Percentiles rank a stretch among this genome's conserved stretches.
Conservation (phyloP, 352 stramenopile species). For the Pythium utonaiense region DNA sequence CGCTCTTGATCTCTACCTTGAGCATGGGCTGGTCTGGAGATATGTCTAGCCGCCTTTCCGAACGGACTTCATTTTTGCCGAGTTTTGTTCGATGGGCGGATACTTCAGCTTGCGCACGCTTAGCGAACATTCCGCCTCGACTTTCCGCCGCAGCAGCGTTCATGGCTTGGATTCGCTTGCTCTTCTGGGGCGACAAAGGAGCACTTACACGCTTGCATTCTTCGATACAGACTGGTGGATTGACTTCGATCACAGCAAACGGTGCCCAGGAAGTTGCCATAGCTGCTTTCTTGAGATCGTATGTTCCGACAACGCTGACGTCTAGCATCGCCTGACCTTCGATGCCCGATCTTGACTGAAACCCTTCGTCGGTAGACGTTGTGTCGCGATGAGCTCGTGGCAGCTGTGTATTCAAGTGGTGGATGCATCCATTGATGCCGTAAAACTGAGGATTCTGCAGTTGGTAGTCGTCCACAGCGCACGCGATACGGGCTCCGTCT, state of each 20-base stretch:
- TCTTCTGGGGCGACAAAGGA: constrained; percentile 44
- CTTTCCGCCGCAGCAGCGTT: constrained; percentile 32
- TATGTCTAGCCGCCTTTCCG: constrained; percentile 35
- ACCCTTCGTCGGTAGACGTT: constrained; percentile 49
- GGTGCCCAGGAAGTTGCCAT: constrained; percentile 24
- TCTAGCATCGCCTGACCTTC: constrained; percentile 64
- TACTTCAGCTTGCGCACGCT: constrained; percentile 51
- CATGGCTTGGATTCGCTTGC: constrained; percentile 37
- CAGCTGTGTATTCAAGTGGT: constrained; percentile 62
- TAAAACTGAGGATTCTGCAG: constrained; percentile 66
- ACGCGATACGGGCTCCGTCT: constrained; percentile 66
- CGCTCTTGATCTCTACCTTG: constrained; percentile 55
- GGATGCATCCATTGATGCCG: constrained; percentile 75
- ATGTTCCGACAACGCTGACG: constrained; percentile 42
- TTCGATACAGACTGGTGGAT: constrained; percentile 51
- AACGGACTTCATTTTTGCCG: constrained; percentile 55
- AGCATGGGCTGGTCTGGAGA: constrained; percentile 33
- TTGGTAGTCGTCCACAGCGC: constrained; percentile 60
- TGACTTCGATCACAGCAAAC: constrained; percentile 61
- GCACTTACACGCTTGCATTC: constrained; percentile 46
- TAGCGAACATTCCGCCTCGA: constrained; percentile 45
- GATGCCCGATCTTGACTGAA: constrained; percentile 45
- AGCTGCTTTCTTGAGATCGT: constrained; percentile 31
- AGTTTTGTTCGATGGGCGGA: constrained; percentile 50
- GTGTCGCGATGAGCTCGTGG: constrained; percentile 52